Evolutionary conservation across 495 filamentous ascomycete species (phyloP).

Genomic region (Xylaria bambusicola): DNA sequence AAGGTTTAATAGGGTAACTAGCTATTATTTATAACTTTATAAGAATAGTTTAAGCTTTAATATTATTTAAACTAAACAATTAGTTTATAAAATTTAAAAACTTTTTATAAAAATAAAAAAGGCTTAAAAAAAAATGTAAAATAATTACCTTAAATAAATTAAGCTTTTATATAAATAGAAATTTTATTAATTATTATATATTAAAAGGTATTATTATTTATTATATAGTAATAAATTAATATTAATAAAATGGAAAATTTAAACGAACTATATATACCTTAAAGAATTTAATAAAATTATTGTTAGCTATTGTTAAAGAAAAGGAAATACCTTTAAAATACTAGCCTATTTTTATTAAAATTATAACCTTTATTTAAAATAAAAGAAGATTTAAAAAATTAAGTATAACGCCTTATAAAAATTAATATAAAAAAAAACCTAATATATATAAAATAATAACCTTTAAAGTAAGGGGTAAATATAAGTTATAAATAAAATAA

Average conservation of each 20-base stretch:
- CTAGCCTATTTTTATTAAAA: conserved; percentile 1
- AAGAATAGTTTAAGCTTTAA: neutral
- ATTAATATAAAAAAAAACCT: too few species aligned
- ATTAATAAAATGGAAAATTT: neutral
- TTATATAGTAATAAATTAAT: neutral
- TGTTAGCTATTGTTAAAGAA: neutral
- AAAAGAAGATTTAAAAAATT: neutral
- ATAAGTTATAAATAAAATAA: neutral
- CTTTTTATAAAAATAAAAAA: conserved; percentile 7
- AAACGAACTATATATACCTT: neutral
- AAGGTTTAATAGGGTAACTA: neutral
- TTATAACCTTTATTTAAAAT: neutral
- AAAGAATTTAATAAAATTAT: neutral
- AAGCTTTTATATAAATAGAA: neutral
- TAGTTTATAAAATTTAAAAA: conserved; percentile 9
- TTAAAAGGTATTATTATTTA: conserved; percentile 6
- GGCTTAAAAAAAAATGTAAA: neutral
- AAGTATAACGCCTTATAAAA: too few species aligned
- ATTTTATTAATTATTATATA: neutral
- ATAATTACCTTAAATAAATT: neutral
- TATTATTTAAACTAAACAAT: neutral
- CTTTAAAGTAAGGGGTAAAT: too few species aligned
- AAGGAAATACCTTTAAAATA: neutral
- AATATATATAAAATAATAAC: too few species aligned
- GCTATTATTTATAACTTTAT: neutral